Evolutionary conservation across 2,329 filamentous ascomycete species (phyloP), one percentile per base, ranked within the genome.

Genomic region (Elsinoe necatrix): DNA sequence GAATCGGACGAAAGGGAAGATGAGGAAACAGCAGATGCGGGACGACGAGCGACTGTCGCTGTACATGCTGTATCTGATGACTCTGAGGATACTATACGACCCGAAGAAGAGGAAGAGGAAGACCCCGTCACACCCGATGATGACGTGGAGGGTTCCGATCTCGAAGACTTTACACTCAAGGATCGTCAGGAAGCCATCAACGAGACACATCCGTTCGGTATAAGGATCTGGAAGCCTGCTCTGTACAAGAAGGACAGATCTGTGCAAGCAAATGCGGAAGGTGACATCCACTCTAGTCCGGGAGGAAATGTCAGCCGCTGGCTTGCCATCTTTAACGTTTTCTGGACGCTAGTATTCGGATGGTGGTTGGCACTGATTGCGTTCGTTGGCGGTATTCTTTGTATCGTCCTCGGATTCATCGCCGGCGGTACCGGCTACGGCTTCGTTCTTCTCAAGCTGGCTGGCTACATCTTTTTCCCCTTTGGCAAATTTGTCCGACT

Each of bases 171-270:
- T 69, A 98, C 93, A 0, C 80, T 98, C 64, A 95, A 95, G 71
- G 93, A 98, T 71, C 84, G 93, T 57, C 93, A 98, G 72, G 85
- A 95, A 69, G 93, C 93, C 62, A 98, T 98, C 77, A 98, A 98
- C 73, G 86, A 95, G 70, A 98, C 93, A 0, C 93, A 98, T 77
- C 93, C 93, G 0, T 98, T 98, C 66, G 93, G 93, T 77, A 97
- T 98, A 68, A 85, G 95, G 69, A 89, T 98, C 61, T 98, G 93
- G 93, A 98, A 98, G 72, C 93, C 93, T 42, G 95, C 93, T 1
- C 72, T 98, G 61, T 98, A 98, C 80, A 98, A 98, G 74, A 98
- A 98, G 72, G 85, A 87, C 65, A 85, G 93, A 57, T 98, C 93
- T 0, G 95, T 98, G 35, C 90, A 97, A 70, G 93, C 95, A 72